phyloP scores from a whole-genome alignment of 148 eudicot species.

The Rhododendron griersonianum region DNA sequence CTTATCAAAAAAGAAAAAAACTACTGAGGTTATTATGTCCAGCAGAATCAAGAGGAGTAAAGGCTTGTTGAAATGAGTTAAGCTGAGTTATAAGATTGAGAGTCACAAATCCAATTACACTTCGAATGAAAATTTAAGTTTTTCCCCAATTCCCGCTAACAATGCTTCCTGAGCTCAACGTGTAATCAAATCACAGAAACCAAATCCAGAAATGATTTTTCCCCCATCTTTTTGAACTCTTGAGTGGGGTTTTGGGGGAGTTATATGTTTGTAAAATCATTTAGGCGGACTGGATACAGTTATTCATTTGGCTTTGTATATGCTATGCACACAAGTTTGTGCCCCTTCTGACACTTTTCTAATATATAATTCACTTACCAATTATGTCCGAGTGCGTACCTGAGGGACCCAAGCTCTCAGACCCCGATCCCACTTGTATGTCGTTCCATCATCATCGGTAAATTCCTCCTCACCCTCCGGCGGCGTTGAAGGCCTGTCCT shows the following conservation, averaged over 20 bases:
- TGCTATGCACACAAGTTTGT: neutral
- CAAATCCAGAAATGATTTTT: neutral
- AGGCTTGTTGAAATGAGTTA: neutral
- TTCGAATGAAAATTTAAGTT: neutral
- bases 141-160: neutral
- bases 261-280: neutral
- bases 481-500: conserved; percentile 80
- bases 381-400: conserved; percentile 35
- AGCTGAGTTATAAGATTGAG: neutral
- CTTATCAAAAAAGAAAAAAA: too few species aligned
- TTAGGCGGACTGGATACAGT: neutral
- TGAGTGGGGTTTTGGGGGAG: neutral
- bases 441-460: conserved; percentile 93
- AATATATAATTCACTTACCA: neutral
- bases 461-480: conserved; percentile 96
- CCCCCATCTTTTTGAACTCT: neutral
- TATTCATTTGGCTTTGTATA: neutral
- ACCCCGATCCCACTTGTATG: conserved; percentile 79
- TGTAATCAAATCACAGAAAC: neutral
- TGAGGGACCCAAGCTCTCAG: conserved; percentile 95
- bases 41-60: neutral
- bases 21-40: neutral
- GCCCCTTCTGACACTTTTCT: neutral
- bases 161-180: neutral
- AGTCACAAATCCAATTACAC: neutral